Evolutionary conservation across 1,139 yeast species (phyloP), one percentile per base, ranked within the genome.

Genomic region (Lipomyces yarrowii): DNA sequence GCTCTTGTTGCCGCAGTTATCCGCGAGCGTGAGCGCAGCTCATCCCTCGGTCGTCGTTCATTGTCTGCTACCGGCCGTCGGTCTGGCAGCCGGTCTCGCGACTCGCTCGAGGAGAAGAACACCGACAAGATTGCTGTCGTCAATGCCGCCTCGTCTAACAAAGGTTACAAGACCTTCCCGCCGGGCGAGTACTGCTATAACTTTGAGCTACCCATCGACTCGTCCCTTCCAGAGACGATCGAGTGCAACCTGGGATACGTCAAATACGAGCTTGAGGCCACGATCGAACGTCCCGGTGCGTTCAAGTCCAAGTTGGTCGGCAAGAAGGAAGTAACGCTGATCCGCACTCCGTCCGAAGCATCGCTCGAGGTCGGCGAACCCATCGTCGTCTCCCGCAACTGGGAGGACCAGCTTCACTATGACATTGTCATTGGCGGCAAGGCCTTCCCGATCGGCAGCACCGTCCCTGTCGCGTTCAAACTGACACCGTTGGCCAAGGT

Each of bases 121-220:
- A 26, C 2, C 33, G 60, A 61, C 26, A 51, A 55, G 32, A 8
- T 42, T 8, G 21, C 48, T 2, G 60, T 62, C 3, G 26, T 59
- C 11, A 62, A 59, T 33, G 30, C 30, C 30, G 60, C 61, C 5
- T 57, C 64, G 18, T 60, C 64, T 11, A 37, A 5, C 32, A 65
- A 67, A 59, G 82, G 81, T 11, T 80, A 78, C 73, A 85, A 84
- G 63, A 74, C 78, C 2, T 88, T 81, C 71, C 80, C 82, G 58
- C 92, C 96, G 0, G 99, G 98, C 42, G 98, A 92, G 74, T 94
- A 94, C 74, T 82, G 91, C 58, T 94, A 93, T 79, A 90, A 91
- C 70, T 94, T 94, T 75, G 99, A 94, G 77, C 91, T 92, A 68
- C 89, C 96, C 2, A 81, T 94, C 46, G 94, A 90, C 4, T 86